Percentiles rank a stretch among this genome's conserved stretches.
Conservation (phyloP, 805 yeast species). For the Brettanomyces sp. region DNA sequence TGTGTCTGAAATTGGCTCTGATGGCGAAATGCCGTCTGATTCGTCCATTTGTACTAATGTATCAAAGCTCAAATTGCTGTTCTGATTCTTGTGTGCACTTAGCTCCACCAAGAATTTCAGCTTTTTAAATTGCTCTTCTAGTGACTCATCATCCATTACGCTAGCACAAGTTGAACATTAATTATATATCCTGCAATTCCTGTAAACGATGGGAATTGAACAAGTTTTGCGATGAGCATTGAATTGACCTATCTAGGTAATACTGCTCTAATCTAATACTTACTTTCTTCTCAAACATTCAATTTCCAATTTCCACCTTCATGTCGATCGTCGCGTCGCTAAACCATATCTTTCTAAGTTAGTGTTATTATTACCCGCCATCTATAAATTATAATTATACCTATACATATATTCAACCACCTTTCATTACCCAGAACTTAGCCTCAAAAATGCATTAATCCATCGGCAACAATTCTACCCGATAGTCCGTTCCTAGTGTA, state of each 20-base stretch:
- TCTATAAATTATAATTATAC: too few relatives aligned
- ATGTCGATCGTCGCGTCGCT: neutral
- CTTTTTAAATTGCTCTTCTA: neutral
- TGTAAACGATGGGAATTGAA: too few relatives aligned
- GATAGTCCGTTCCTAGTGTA: neutral
- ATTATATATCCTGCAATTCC: too few relatives aligned
- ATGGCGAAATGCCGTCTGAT: slow-evolving; percentile 5
- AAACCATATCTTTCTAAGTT: too few relatives aligned
- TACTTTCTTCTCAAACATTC: too few relatives aligned
- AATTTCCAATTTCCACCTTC: too few relatives aligned
- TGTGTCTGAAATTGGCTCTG: slow-evolving; percentile 25
- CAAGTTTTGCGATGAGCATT: neutral
- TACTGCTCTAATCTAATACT: neutral
- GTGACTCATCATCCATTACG: neutral
- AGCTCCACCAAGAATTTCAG: neutral
- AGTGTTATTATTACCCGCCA: too few relatives aligned
- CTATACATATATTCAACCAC: neutral
- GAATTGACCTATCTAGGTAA: slow-evolving; percentile 3
- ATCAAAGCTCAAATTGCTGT: slow-evolving; percentile 13
- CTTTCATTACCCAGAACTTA: neutral
- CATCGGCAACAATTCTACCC: neutral
- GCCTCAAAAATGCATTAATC: too few relatives aligned
- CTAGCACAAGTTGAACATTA: too few relatives aligned
- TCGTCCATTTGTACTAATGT: slow-evolving; percentile 18
- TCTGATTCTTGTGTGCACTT: neutral